Base-by-base conservation (phyloP, 441 rosid species). In the Kokia cookei region DNA sequence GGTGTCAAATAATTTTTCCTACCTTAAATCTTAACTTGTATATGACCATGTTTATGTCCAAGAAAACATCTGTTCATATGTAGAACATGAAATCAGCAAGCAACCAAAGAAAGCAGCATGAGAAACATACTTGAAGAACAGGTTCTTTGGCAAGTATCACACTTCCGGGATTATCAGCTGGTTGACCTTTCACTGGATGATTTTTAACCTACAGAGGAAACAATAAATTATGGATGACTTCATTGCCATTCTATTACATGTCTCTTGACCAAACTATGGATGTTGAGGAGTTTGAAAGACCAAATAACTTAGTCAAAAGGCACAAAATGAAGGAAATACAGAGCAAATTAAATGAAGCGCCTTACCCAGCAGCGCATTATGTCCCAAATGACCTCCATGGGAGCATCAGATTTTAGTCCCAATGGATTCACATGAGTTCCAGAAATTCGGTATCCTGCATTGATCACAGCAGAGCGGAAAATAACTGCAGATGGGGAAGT, bases 331-430 rank as follows among this genome's bases (percentile, higher is more conserved):
- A 24, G 37, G 54, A 8, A 22, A 64, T 32, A 7, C 37, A 32
- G 59, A 53, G 12, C 32, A 48, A 24, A 1, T 10, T 57, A 27
- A 48, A 57, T 65, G 19, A 7, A 76, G 24, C 72, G 55, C 86
- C 85, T 87, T 88, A 93, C 99, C 98, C 99, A 95, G 87, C 97
- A 90, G 62, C 98, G 96, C 98, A 95, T 95, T 65, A 93, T 95
- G 82, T 95, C 98, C 98, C 99, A 95, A 65, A 95, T 90, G 59
- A 93, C 90, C 57, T 89, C 89, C 98, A 95, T 95, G 29, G 99
- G 96, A 71, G 98, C 98, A 86, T 95, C 97, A 24, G 98, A 88
- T 81, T 95, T 95, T 47, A 91, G 83, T 77, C 98, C 99, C 8
- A 95, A 82, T 0, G 98, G 97, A 64, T 91, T 88, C 71, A 92